Percentiles rank a stretch among this genome's conserved stretches.
Conservation (phyloP, 805 yeast species). For the Wickerhamiella slavikovae region DNA sequence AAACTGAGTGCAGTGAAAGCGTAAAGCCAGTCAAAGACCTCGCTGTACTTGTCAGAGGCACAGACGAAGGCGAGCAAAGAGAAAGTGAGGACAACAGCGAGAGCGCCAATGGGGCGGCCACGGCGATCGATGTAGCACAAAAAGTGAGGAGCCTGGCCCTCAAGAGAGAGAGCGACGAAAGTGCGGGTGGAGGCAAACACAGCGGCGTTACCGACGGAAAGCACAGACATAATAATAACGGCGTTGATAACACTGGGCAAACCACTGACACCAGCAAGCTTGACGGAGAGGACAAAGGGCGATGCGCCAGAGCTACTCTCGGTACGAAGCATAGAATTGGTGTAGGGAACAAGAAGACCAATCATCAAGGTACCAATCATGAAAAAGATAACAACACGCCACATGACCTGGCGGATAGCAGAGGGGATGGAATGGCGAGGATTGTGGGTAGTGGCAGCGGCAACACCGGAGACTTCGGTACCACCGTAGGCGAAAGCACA, state of each 20-base stretch:
- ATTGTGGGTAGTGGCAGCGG: constrained; percentile 53
- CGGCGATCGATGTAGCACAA: constrained; percentile 50
- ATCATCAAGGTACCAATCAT: constrained; percentile 37
- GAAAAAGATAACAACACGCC: constrained; percentile 47
- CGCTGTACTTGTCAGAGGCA: constrained; percentile 25
- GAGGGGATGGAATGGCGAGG: constrained; percentile 51
- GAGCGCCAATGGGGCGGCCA: constrained; percentile 62
- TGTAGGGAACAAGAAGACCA: constrained; percentile 47
- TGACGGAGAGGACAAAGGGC: constrained; percentile 70
- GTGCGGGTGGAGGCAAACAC: constrained; percentile 52
- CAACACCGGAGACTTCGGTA: constrained; percentile 47
- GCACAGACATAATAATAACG: constrained; percentile 53
- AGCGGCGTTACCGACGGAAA: constrained; percentile 60
- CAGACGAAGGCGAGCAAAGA: constrained; percentile 39
- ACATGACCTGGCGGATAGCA: constrained; percentile 49
- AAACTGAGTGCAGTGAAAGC: constrained; percentile 12
- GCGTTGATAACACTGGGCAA: constrained; percentile 63
- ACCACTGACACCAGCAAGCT: constrained; percentile 39
- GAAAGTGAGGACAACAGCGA: constrained; percentile 24
- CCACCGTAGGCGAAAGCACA: constrained; percentile 48
- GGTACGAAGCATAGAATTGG: constrained; percentile 31
- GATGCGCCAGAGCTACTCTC: constrained; percentile 35
- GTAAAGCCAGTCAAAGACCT: constrained; percentile 14
- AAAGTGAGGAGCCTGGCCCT: constrained; percentile 37
- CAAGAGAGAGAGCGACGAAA: constrained; percentile 40